phyloP scores from a whole-genome alignment of 2,329 filamentous ascomycete genomes.

The Aspergillus phoenicis region DNA sequence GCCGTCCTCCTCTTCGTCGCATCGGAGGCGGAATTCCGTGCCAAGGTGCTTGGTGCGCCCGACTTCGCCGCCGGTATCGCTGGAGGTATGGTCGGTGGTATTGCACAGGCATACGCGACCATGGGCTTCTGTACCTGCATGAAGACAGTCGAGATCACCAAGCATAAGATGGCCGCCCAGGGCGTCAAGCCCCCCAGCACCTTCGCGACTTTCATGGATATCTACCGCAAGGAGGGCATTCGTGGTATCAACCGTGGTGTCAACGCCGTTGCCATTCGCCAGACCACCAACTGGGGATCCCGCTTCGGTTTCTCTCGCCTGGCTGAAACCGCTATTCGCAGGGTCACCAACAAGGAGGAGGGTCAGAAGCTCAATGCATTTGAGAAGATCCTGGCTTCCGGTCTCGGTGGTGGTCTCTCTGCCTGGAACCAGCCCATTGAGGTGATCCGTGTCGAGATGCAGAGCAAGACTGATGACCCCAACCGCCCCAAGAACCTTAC shows the following conservation, averaged over 20 bases:
- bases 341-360: constrained; percentile 74
- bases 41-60: constrained; percentile 76
- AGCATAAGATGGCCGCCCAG: constrained; percentile 85
- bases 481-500: constrained; percentile 99
- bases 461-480: constrained; percentile 96
- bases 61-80: constrained; percentile 87
- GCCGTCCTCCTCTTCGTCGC: constrained; percentile 98
- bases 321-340: constrained; percentile 85
- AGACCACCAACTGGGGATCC: constrained; percentile 99
- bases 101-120: constrained; percentile 97
- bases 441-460: constrained; percentile 99
- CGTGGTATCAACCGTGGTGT: constrained; percentile 97
- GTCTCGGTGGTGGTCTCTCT: constrained; percentile 86
- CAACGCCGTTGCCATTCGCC: constrained; percentile 96
- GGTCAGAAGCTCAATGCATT: constrained; percentile 72
- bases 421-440: constrained; percentile 99
- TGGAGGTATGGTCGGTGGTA: constrained; percentile 89
- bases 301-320: constrained; percentile 92
- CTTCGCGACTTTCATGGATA: constrained; percentile 93
- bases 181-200: constrained; percentile 87
- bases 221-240: constrained; percentile 93
- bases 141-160: constrained; percentile 99
- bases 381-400: constrained; percentile 88
- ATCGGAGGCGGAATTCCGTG: constrained; percentile 96
- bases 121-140: constrained; percentile 99